Conservation (phyloP, 257 asterid genomes). For the Orobanche coerulescens region DNA sequence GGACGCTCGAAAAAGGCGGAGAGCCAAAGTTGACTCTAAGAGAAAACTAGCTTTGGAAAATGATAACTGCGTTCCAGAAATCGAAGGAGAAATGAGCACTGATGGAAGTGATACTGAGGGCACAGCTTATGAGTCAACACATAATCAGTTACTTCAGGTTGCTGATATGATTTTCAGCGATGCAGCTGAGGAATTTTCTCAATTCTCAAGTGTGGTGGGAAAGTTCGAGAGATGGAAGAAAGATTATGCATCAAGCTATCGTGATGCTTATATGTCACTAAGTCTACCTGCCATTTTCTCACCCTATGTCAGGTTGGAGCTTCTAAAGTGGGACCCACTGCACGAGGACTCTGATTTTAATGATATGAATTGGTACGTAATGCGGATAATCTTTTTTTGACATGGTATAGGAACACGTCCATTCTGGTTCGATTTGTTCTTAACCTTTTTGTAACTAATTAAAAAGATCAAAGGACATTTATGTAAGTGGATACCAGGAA, state of each 20-base stretch:
- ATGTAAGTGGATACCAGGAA: neutral
- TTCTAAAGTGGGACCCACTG: constrained; percentile 97
- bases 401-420: neutral
- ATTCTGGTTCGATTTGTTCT: neutral
- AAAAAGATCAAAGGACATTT: neutral
- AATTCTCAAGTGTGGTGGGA: constrained; percentile 62
- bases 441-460: neutral
- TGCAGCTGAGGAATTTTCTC: constrained; percentile 79
- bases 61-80: constrained; percentile 39
- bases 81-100: constrained; percentile 97
- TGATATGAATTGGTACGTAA: constrained; percentile 76
- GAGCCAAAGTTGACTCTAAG: constrained; percentile 62
- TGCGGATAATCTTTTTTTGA: neutral
- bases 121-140: constrained; percentile 68
- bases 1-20: constrained; percentile 55
- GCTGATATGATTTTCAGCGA: constrained; percentile 78
- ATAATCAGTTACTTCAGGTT: constrained; percentile 62
- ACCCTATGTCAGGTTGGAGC: constrained; percentile 92
- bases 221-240: constrained; percentile 80
- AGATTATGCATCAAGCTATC: constrained; percentile 66
- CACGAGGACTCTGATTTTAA: constrained; percentile 76
- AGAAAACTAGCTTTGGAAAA: constrained; percentile 47
- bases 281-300: constrained; percentile 78
- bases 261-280: constrained; percentile 87
- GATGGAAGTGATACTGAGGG: constrained; percentile 95